Evolutionary conservation across 2,329 filamentous ascomycete species (phyloP), one percentile per base, ranked within the genome.

Genomic region (Colletotrichum sublineola): DNA sequence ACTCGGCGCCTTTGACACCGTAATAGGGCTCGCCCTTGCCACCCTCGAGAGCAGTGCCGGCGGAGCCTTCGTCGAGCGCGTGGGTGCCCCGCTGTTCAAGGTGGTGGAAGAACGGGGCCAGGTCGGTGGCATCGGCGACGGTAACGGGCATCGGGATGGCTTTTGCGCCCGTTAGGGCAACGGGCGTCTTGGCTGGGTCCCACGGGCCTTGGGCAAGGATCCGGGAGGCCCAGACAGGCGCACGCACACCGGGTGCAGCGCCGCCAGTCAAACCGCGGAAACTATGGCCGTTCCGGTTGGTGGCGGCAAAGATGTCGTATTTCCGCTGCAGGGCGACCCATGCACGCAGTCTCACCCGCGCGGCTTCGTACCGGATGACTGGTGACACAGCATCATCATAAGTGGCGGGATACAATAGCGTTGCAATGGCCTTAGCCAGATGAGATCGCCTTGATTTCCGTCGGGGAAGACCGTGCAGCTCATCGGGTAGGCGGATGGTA

Each of bases 21-120:
- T 82, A 82, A 73, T 79, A 78, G 11, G 81, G 80, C 77, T 83
- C 81, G 6, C 80, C 80, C n/a, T 77, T 76, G 20, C 80, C 81
- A n/a, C 74, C 80, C 12, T 81, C 78, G 5, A 83, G 78, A 55
- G 77, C 76, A 15, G 75, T 76, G 5, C 77, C 80, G 46, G 29
- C 40, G 12, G 65, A 61, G 29, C 73, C 62, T 14, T 77, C 75
- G 50, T 77, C 67, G 38, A 80, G 63, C 63, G 76, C 73, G 63
- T 76, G 77, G 8, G 79, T 81, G 7, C 81, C 81, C 0, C 78
- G 78, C 24, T 61, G 75, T 57, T 75, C 73, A 15, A 83, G 76
- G 57, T 82, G 80, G 63, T 73, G 69, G 18, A 83, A 74, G 67
- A 82, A 82, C 2, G 82, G 80, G 20, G 75, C 77, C 38, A 83